Evolutionary conservation across 192 early-diverging fungal species (phyloP).

Genomic region (Backusella luteola): DNA sequence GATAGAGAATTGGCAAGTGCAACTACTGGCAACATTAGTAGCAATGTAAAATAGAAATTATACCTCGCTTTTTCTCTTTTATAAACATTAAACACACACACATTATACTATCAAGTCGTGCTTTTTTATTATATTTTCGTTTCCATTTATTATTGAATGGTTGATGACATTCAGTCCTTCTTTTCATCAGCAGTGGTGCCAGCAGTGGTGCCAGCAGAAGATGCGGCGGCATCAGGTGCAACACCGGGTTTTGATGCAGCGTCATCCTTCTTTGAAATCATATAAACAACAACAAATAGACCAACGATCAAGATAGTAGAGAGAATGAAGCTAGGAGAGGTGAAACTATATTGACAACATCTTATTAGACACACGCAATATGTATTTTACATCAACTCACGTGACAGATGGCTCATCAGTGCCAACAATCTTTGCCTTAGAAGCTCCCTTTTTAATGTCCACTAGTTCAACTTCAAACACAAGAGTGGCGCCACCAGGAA

Average conservation of each 20-base stretch:
- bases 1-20: constrained; percentile 1
- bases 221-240: background rate
- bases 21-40: background rate
- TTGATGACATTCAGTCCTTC: background rate
- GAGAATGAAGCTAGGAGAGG: constrained; percentile 7
- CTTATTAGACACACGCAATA: no score
- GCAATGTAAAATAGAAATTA: background rate
- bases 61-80: background rate
- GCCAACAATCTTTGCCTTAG: background rate
- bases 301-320: constrained; percentile 1
- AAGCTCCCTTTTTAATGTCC: constrained; percentile 37
- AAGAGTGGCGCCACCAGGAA: constrained; percentile 77
- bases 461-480: constrained; percentile 81
- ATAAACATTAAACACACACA: background rate
- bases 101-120: no score
- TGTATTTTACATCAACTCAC: background rate
- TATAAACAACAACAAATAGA: background rate
- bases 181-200: background rate
- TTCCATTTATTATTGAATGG: no score
- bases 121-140: no score
- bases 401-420: background rate
- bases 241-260: background rate
- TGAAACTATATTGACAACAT: background rate
- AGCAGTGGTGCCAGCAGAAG: background rate
- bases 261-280: background rate